Base-by-base conservation (phyloP, 805 yeast genomes). In the Dipodascus albidus region DNA sequence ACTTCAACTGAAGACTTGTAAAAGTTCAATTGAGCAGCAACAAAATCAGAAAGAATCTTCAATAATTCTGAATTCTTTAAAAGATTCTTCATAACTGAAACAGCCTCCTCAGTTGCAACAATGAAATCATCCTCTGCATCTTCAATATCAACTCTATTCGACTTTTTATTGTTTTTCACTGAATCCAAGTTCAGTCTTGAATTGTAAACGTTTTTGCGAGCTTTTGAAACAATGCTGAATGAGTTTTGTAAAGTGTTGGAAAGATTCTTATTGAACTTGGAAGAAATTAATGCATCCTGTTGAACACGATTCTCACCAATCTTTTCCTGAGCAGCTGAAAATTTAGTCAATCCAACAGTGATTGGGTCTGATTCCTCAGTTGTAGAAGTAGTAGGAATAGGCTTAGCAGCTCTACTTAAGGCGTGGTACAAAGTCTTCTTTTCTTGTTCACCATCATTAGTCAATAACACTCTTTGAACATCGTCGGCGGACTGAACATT, bases 81-180 rank as follows among this genome's bases (percentile, higher is more conserved):
- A 24, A 85, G 90, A 64, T 83, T 82, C 71, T 83, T 87, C 90
- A 87, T 83, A 55, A 84, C 80, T 42, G 81, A 73, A 53, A 87
- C 87, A 42, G 95, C 93, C 63, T 85, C 93, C 70, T 87, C 96
- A 35, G 88, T 88, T 22, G 90, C 84, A 60, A 85, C 87, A 49
- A 93, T 95, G 67, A 87, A 87, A 63, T 85, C 90, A 63, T 87
- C 96, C 71, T 87, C 96, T 51, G 87, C 81, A 57, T 82, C 79
- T 69, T 87, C 95, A 77, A 87, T 82, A 58, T 81, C 78, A 50
- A 82, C 85, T 62, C 90, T 76, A 56, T 84, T 77, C 50, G 81
- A 81, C 61, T 73, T 75, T 31, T 74, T 73, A 17, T 67, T 70
- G 20, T 81, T 69, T 71, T 93, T 78, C 51, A 91, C 85, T 58